A percentile compares a stretch with the other conserved stretches of the same genome.
Conservation (phyloP, 2,329 filamentous ascomycete species). For the Ceratocystis lukuohia region DNA sequence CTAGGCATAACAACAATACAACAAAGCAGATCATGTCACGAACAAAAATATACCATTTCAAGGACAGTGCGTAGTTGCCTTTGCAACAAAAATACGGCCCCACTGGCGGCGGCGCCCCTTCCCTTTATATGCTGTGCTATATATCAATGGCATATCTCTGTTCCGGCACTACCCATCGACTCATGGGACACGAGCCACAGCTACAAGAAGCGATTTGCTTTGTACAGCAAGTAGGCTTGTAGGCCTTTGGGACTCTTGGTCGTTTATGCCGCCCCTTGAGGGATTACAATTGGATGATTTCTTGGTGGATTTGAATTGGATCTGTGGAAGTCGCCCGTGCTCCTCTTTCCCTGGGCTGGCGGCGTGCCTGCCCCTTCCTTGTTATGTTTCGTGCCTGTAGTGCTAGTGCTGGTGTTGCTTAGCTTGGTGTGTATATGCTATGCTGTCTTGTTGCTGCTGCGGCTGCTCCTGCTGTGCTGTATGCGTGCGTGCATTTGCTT, state of each 20-base stretch:
- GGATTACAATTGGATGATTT: conserved; percentile 11
- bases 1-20: not conserved
- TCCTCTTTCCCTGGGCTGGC: conserved; percentile 6
- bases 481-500: not conserved
- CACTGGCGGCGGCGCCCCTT: conserved; percentile 3
- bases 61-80: conserved; percentile 8
- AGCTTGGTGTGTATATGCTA: too few relatives aligned
- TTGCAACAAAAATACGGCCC: not conserved
- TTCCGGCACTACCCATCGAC: too few relatives aligned
- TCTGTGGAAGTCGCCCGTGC: conserved; percentile 16
- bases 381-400: not conserved
- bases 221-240: too few relatives aligned
- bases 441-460: too few relatives aligned
- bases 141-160: too few relatives aligned
- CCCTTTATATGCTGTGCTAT: not conserved
- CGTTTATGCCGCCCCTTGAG: not conserved
- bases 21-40: not conserved
- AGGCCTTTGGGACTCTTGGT: not conserved
- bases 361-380: conserved; percentile 4
- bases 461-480: not conserved
- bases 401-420: too few relatives aligned
- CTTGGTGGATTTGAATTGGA: conserved; percentile 1
- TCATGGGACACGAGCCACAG: too few relatives aligned
- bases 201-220: too few relatives aligned
- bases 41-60: not conserved